Conservation (phyloP, 371 early-diverging fungal species). For the Batkoa obscura region DNA sequence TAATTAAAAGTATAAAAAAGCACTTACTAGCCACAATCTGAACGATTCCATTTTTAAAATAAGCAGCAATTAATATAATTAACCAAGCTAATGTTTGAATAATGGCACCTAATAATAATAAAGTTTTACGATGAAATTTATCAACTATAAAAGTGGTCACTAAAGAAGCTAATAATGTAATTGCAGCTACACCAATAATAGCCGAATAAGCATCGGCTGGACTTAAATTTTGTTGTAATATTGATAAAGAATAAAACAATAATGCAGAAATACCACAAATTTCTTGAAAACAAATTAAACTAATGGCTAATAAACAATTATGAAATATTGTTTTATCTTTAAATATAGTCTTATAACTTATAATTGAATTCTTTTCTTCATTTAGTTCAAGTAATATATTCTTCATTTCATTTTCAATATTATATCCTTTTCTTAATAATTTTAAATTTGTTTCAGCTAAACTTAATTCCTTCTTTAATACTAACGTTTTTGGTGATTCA, state of each 20-base stretch:
- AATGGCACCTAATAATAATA: neutral
- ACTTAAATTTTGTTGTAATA: conserved; percentile 29
- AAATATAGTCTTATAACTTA: conserved; percentile 23
- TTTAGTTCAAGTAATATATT: conserved; percentile 10
- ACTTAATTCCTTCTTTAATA: neutral
- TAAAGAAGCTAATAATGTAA: neutral
- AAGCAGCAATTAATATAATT: neutral
- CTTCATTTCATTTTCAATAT: neutral
- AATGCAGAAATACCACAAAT: conserved; percentile 36
- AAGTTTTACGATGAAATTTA: neutral
- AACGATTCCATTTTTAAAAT: neutral
- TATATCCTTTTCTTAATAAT: neutral
- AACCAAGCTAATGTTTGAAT: neutral
- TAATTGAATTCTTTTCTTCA: conserved; percentile 37
- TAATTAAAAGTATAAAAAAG: neutral
- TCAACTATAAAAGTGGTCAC: neutral
- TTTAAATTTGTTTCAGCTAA: neutral
- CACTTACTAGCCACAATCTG: neutral
- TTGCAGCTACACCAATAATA: neutral
- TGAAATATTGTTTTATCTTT: neutral
- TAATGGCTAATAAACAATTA: conserved; percentile 19
- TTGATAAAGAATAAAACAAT: conserved; percentile 30
- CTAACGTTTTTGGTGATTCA: neutral
- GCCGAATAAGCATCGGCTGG: conserved; percentile 15
- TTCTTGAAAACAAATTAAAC: conserved; percentile 49